phyloP scores from a whole-genome alignment of 768 basidiomycete genomes.

The Tulasnella sp. region DNA sequence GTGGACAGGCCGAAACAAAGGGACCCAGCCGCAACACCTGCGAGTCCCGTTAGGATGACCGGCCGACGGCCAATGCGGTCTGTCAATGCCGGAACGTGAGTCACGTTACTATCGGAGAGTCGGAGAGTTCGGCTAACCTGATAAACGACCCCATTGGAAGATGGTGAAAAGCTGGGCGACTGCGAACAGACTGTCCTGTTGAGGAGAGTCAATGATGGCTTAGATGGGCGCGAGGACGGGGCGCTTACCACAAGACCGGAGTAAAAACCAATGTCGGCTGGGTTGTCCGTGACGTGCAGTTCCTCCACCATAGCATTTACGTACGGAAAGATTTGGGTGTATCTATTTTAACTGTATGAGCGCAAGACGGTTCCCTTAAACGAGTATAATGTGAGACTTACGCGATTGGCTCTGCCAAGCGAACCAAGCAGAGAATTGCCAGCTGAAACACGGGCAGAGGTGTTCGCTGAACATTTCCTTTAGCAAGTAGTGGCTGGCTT shows the following conservation, averaged over 20 bases:
- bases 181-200: slow-evolving; percentile 14
- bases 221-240: not conserved
- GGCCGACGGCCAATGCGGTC: slow-evolving; percentile 20
- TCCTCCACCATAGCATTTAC: slow-evolving; percentile 16
- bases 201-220: not conserved
- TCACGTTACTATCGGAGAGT: not conserved
- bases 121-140: not conserved
- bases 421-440: slow-evolving; percentile 11
- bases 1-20: slow-evolving; percentile 14
- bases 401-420: slow-evolving; percentile 18
- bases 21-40: slow-evolving; percentile 3
- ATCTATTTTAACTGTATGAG: not conserved
- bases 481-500: not conserved
- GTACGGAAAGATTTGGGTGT: slow-evolving; percentile 17
- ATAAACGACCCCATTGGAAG: slow-evolving; percentile 17
- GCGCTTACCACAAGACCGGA: slow-evolving; percentile 12
- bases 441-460: slow-evolving; percentile 17
- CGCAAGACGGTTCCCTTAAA: not conserved
- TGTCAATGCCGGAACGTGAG: not conserved
- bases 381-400: not conserved
- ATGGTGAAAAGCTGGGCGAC: slow-evolving; percentile 17
- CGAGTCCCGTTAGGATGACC: slow-evolving; percentile 18
- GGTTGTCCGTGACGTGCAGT: slow-evolving; percentile 12
- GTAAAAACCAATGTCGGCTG: slow-evolving; percentile 13
- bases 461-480: not conserved